Evolutionary conservation across 2,329 filamentous ascomycete genomes (phyloP), one percentile per base, ranked within the genome.

Genomic region (Colletotrichum chrysophilum): DNA sequence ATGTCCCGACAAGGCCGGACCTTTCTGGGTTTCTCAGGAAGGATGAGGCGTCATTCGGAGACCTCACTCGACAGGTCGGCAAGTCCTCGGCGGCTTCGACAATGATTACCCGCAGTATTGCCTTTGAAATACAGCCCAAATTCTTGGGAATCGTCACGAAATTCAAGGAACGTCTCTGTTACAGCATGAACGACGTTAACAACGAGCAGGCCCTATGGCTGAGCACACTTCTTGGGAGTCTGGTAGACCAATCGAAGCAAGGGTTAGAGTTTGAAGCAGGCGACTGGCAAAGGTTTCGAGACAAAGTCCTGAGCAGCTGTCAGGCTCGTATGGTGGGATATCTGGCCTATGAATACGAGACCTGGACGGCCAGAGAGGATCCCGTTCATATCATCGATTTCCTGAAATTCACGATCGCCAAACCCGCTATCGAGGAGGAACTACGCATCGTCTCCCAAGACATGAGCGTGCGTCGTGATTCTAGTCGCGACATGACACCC

Each of bases 91-190:
- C 82, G 2, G 82, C 88, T 0, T 80, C 84, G 1, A 81, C 85
- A 2, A 91, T 93, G 77, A 80, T 95, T 1, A 79, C 82, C 38
- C 81, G 85, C n/a, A 88, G 89, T 4, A 90, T 95, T 64, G 79
- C 81, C 0, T 94, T 94, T 80, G 90, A 90, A 32, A 87, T 91
- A 80, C 82, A 88, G 55, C 86, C 87, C 3, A 89, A 86, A 9
- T 83, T 92, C 28, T 86, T 96, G 3, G 94, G 94, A 0, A 84
- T 85, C 0, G 92, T 90, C 71, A 96, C 94, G 0, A 88, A 86
- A 6, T 91, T 89, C 80, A 93, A 94, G 76, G 92, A 94, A 66
- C 87, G 84, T 5, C 83, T 93, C 0, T 91, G 90, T 34, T 95
- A 96, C 76, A 86, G 88, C 14, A 86, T 89, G 14, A 88, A 89